Evolutionary conservation across 2,329 filamentous ascomycete species (phyloP).

Genomic region (Fusarium tricinctum): DNA sequence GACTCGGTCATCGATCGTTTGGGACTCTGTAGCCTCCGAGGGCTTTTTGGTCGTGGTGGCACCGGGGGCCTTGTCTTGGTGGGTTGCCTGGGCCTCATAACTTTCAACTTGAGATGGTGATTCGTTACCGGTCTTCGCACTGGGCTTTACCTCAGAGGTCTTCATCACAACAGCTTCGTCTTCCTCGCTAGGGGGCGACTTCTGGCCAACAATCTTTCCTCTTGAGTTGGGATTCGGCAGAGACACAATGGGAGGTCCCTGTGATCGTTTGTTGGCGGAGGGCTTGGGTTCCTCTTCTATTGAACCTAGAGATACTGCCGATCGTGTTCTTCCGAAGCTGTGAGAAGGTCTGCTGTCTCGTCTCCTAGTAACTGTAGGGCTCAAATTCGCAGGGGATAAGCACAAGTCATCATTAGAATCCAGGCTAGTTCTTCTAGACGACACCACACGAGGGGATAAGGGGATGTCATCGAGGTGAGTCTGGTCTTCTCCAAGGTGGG

Average conservation of each 20-base stretch:
- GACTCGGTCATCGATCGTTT: constrained; percentile 8
- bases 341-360: constrained; percentile 53
- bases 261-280: constrained; percentile 18
- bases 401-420: constrained; percentile 57
- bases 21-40: background rate
- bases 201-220: constrained; percentile 36
- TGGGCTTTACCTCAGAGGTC: constrained; percentile 38
- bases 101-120: constrained; percentile 36
- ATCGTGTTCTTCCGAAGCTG: constrained; percentile 55
- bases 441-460: constrained; percentile 54
- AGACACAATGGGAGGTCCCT: constrained; percentile 39
- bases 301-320: constrained; percentile 60
- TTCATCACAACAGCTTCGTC: constrained; percentile 59
- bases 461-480: constrained; percentile 55
- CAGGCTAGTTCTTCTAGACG: constrained; percentile 54
- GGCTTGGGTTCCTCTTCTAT: constrained; percentile 61
- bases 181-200: constrained; percentile 54
- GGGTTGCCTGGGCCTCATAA: constrained; percentile 20
- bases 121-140: constrained; percentile 25
- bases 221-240: constrained; percentile 43
- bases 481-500: constrained; percentile 59
- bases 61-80: constrained; percentile 7
- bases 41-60: constrained; percentile 8
- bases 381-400: constrained; percentile 54
- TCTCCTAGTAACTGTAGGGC: constrained; percentile 52